Evolutionary conservation across 2,329 filamentous ascomycete genomes (phyloP).

Genomic region (Epichloe typhina): DNA sequence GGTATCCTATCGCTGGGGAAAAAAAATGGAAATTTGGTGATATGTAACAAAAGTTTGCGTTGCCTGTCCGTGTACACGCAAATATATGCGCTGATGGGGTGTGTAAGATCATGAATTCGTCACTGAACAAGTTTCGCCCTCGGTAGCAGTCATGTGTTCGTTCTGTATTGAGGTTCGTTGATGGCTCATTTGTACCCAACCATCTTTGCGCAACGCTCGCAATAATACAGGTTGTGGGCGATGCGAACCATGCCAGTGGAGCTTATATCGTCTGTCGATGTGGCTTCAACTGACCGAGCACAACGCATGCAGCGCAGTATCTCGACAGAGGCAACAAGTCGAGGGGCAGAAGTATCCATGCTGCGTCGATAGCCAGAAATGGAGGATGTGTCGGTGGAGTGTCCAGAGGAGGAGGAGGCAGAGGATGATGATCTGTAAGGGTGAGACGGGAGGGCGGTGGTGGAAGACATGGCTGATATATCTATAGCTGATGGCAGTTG

Average conservation of each 20-base stretch:
- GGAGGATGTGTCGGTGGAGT: slow-evolving; percentile 21
- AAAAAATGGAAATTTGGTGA: not conserved
- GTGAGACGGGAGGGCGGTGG: slow-evolving; percentile 7
- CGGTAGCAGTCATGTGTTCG: not conserved
- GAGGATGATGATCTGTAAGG: slow-evolving; percentile 14
- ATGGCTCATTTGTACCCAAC: slow-evolving; percentile 45
- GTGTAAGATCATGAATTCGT: not conserved
- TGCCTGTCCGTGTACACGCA: not conserved
- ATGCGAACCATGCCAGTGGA: slow-evolving; percentile 51
- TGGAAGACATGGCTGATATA: slow-evolving; percentile 7
- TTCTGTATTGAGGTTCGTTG: not conserved
- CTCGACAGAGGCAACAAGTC: slow-evolving; percentile 40
- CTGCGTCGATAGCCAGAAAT: slow-evolving; percentile 24
- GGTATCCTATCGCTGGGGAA: slow-evolving; percentile 2
- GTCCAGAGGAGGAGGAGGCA: slow-evolving; percentile 28
- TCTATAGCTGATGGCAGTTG: not conserved
- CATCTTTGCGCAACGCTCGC: slow-evolving; percentile 48
- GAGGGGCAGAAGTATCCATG: slow-evolving; percentile 32
- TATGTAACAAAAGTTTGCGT: not conserved
- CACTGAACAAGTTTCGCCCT: not conserved
- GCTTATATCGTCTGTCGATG: slow-evolving; percentile 44
- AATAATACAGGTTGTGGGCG: slow-evolving; percentile 54
- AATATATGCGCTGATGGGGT: not conserved
- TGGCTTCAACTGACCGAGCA: slow-evolving; percentile 45
- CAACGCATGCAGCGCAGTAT: slow-evolving; percentile 51